Base-by-base conservation (phyloP, 768 basidiomycete genomes). In the Pleurotus giganteus region DNA sequence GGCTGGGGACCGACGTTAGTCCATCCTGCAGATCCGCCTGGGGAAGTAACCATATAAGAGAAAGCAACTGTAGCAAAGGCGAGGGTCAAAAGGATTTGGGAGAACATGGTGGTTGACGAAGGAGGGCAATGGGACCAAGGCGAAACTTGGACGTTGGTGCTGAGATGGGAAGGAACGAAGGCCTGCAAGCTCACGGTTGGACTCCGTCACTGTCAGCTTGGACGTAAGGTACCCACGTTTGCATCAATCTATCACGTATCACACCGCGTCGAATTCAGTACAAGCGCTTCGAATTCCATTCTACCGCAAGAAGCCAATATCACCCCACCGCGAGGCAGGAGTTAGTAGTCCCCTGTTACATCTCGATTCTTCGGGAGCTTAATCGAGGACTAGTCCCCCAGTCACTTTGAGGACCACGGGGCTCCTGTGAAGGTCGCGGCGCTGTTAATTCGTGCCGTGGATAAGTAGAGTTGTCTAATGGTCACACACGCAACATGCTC, bases 11-110 rank as follows among this genome's bases (percentile, higher is more conserved):
- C 85, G 24, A 67, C 65, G 64, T 75, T 78, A 27, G 76, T 78
- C 91, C 90, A 92, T 45, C 77, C 79, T 21, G 73, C 57, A 37
- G 63, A 57, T 4, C 52, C 54, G 56, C 65, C 74, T 41, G 89
- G 88, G 49, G 64, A 68, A 41, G 75, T 79, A 66, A 94, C 81
- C 54, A 65, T 54, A 73, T 86, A 86, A n/a, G 87, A 91, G 54
- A 78, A 69, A 34, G 80, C 80, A 21, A 84, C 77, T 56, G 84
- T 76, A 56, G 74, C 74, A 60, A 81, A 61, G 50, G 76, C 71
- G 60, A 86, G 68, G 61, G 84, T 69, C 59, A 82, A 37, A 57
- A 71, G 59, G 52, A 66, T 56, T 55, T 63, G 58, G 46, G 53
- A 24, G 52, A 42, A 12, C 42, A 56, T 52, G 17, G 43, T 54